Evolutionary conservation across 2,329 filamentous ascomycete species (phyloP).

Genomic region (Pestalotiopsis sp.): DNA sequence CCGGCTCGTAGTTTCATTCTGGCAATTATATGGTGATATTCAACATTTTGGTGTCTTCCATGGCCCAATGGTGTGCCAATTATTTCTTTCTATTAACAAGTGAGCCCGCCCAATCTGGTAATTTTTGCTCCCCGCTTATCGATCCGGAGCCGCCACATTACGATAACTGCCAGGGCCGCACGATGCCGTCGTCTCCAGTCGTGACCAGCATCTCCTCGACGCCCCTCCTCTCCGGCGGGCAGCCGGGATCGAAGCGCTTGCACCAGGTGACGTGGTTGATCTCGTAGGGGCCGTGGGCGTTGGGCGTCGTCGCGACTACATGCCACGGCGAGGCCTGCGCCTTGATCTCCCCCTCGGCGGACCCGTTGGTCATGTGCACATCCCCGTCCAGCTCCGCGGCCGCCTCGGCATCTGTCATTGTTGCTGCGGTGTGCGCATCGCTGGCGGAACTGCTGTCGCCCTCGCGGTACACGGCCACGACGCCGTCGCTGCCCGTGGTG

Average conservation of each 20-base stretch:
- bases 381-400: constrained; percentile 34
- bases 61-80: too few relatives aligned
- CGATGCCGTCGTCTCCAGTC: constrained; percentile 88
- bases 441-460: constrained; percentile 18
- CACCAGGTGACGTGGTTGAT: constrained; percentile 94
- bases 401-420: constrained; percentile 23
- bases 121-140: too few relatives aligned
- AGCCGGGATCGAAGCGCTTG: constrained; percentile 69
- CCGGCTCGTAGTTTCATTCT: too few relatives aligned
- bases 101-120: too few relatives aligned
- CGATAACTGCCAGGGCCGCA: constrained; percentile 77
- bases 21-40: too few relatives aligned
- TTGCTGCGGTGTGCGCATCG: not conserved
- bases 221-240: constrained; percentile 46
- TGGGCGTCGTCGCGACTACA: constrained; percentile 67
- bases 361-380: constrained; percentile 29
- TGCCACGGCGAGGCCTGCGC: constrained; percentile 58
- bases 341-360: constrained; percentile 28
- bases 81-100: too few relatives aligned
- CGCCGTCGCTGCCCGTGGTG: constrained; percentile 87
- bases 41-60: too few relatives aligned
- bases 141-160: not conserved
- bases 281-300: constrained; percentile 89
- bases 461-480: constrained; percentile 75
- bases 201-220: constrained; percentile 85